Evolutionary conservation across 371 early-diverging fungal species (phyloP).

Genomic region (Mortierella sp.): DNA sequence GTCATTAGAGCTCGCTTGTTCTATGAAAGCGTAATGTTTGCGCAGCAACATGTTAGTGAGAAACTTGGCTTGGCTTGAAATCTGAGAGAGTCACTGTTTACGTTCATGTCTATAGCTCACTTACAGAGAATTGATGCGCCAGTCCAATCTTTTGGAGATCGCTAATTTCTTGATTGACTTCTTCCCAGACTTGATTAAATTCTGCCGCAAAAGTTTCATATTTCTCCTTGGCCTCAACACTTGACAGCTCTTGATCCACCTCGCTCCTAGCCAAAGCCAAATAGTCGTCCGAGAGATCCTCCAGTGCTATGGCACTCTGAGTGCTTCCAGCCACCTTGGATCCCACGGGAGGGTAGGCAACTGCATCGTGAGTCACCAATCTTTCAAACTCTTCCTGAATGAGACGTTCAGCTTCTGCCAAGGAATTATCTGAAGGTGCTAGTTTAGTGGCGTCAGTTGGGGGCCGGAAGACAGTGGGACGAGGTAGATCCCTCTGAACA

Average conservation of each 20-base stretch:
- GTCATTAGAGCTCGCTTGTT: constrained; percentile 80
- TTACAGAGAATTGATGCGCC: constrained; percentile 44
- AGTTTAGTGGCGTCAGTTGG: constrained; percentile 29
- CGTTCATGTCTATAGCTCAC: background rate
- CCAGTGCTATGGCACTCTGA: constrained; percentile 55
- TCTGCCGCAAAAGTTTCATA: constrained; percentile 56
- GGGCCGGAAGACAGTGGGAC: constrained; percentile 66
- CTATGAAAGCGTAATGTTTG: constrained; percentile 30
- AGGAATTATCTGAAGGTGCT: constrained; percentile 31
- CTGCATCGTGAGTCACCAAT: constrained; percentile 77
- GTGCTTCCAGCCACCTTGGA: constrained; percentile 66
- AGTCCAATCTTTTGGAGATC: constrained; percentile 36
- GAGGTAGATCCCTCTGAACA: constrained; percentile 83
- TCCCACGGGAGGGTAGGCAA: constrained; percentile 76
- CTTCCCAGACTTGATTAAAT: constrained; percentile 54
- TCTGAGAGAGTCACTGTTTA: background rate
- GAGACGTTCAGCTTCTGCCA: constrained; percentile 51
- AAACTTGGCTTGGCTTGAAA: background rate
- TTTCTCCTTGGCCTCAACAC: constrained; percentile 43
- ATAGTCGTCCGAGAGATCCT: constrained; percentile 66
- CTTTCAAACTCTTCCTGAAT: constrained; percentile 51
- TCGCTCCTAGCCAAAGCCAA: constrained; percentile 44
- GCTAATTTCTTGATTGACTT: constrained; percentile 36
- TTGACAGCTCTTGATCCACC: constrained; percentile 46
- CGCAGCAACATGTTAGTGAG: background rate